Evolutionary conservation across 306 rosid species (phyloP).

Genomic region (Trichosanthes truncata): DNA sequence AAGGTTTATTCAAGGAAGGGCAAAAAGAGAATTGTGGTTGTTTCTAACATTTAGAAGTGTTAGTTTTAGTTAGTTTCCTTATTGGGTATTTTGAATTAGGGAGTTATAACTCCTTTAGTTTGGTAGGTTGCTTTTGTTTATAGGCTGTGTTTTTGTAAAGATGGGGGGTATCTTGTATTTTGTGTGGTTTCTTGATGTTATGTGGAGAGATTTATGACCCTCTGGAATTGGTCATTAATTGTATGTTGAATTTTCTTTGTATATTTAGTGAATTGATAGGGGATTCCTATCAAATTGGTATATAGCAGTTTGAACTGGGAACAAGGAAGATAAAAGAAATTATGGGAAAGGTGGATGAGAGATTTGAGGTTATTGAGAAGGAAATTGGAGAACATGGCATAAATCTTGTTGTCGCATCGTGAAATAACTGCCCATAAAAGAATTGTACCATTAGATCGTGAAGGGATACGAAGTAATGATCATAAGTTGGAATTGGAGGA

Average conservation of each 20-base stretch:
- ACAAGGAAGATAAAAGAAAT: background rate
- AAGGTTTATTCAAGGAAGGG: background rate
- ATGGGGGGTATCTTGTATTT: background rate
- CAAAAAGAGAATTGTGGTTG: background rate
- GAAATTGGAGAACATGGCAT: background rate
- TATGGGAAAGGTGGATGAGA: background rate
- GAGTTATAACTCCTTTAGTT: background rate
- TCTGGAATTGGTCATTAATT: background rate
- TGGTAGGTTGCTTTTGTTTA: background rate
- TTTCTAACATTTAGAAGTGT: background rate
- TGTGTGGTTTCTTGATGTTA: background rate
- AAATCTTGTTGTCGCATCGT: background rate
- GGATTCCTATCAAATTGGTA: background rate
- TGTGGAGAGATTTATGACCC: background rate
- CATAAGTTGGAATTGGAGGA: background rate
- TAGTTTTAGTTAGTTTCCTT: background rate
- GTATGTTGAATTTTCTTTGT: background rate
- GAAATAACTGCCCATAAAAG: background rate
- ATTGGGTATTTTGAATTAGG: background rate
- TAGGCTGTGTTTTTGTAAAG: background rate
- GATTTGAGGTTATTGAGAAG: background rate
- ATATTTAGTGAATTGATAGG: background rate
- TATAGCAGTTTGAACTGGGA: background rate
- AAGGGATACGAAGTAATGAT: background rate
- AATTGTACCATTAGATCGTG: background rate